Evolutionary conservation across 106 monocot species (phyloP), one percentile per base, ranked within the genome.

Genomic region (Allium cepa): DNA sequence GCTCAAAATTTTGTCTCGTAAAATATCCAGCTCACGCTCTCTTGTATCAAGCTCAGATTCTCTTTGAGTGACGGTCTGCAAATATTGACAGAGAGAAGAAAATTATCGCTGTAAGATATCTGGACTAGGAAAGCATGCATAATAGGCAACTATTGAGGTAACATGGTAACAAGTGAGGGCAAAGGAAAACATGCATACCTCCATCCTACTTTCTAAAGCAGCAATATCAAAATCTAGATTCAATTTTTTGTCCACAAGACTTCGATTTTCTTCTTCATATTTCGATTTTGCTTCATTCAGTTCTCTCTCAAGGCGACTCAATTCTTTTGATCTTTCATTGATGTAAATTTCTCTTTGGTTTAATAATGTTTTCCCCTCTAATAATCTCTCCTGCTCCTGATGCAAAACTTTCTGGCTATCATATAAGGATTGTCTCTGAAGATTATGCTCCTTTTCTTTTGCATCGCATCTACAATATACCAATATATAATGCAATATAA

Each of bases 331-430:
- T 59, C 79, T 88, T 53, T 60, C 71, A 70, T 79, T 69, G 27
- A 84, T 78, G 49, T 75, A 67, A 53, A 84, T 86, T 60, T 97
- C 96, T 64, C 86, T 79, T 63, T 92, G 96, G 71, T 83, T 86
- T 15, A 97, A 56, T 15, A 80, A 65, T 7, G 65, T 62, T 60
- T 97, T 79, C 48, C 74, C 68, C 59, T 89, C 84, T 53, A 82
- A 46, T 63, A 87, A 75, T 22, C 74, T 77, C 74, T 88, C 84
- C 73, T 97, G 86, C 71, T 87, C 81, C 65, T 87, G 71, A 70
- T 84, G 73, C 73, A 97, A 69, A 73, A 89, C 47, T 71, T 80
- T 87, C 65, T 89, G 86, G 48, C 83, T 83, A 15, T 92, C 92
- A 79, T 70, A 72, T 26, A 97, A 61, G 26, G 72, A 76, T 60